Base-by-base conservation (phyloP, 768 basidiomycete species). In the Kwoniella sp. region DNA sequence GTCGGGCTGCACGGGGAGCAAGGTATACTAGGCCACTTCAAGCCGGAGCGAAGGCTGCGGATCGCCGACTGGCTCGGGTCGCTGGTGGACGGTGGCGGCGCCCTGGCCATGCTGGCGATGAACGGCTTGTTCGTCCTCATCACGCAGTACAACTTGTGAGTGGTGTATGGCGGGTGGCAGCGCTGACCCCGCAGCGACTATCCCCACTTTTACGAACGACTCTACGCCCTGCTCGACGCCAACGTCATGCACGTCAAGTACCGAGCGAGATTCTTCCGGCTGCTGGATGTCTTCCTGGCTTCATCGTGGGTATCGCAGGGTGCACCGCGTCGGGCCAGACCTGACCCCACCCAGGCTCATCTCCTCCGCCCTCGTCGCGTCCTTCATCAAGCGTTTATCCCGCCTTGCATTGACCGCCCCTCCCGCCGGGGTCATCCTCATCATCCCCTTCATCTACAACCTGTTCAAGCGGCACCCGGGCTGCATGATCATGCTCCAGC, bases 381-480 rank as follows among this genome's bases (percentile, higher is more conserved):
- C 93, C 0, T 98, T 98, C 73, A 79, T 95, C 66, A 98, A 98
- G 73, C 84, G 89, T 5, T 80, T 99, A 26, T 82, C 90, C 2
- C 82, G 88, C 11, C 79, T 98, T 2, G 85, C 89, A 7, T 79
- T 98, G 10, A 77, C 78, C 26, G 89, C 92, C 0, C 88, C 92
- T 0, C 92, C 95, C 7, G 84, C 91, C 12, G 92, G 87, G 0
- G 84, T 95, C 26, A 80, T 99, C 51, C 86, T 91, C 79, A 78
- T 88, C 63, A 82, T 99, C 36, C 91, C 95, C 2, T 88, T 98
- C 76, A 84, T 85, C 6, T 98, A 98, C 77, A 98, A 98, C 67
- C 78, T 91, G 45, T 81, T 99, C 63, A 95, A 95, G 72, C 78
- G 82, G 8, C 93, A 98, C 73, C 91, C 92, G 3, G 82, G 84